Evolutionary conservation across 1,139 yeast species (phyloP).

Genomic region (Fermentozyma sake): DNA sequence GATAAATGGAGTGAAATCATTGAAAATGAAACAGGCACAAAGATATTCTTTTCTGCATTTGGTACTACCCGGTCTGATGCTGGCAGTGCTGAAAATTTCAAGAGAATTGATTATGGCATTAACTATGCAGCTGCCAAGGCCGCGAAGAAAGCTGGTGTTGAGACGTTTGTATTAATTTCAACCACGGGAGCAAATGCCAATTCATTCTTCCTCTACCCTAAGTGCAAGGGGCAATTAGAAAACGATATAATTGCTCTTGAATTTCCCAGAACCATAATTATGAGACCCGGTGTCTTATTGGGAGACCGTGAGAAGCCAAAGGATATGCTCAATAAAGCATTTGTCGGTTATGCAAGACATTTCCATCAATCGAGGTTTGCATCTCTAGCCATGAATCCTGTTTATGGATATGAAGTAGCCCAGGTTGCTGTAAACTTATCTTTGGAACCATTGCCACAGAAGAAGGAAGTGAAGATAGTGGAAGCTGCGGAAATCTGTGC

Average conservation of each 20-base stretch:
- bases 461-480: too few species aligned
- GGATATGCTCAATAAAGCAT: constrained; percentile 27
- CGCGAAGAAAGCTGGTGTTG: constrained; percentile 63
- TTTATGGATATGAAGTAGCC: constrained; percentile 48
- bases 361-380: constrained; percentile 26
- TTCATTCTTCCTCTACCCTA: constrained; percentile 51
- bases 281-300: constrained; percentile 66
- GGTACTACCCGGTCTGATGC: constrained; percentile 76
- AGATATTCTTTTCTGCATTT: constrained; percentile 52
- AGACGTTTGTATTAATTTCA: constrained; percentile 61
- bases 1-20: constrained; percentile 37
- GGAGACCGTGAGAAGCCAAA: constrained; percentile 52
- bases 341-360: constrained; percentile 24
- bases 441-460: constrained; percentile 7
- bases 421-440: constrained; percentile 37
- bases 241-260: constrained; percentile 51
- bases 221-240: constrained; percentile 63
- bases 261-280: constrained; percentile 63
- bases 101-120: constrained; percentile 64
- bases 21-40: constrained; percentile 14
- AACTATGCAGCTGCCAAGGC: constrained; percentile 62
- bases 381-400: constrained; percentile 26
- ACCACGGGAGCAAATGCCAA: constrained; percentile 51
- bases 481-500: too few species aligned
- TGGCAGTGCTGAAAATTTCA: constrained; percentile 64